A percentile compares a stretch with the other conserved stretches of the same genome.
Evolutionary conservation across 345 rosid species (phyloP).

Genomic region (Syzygium grande): DNA sequence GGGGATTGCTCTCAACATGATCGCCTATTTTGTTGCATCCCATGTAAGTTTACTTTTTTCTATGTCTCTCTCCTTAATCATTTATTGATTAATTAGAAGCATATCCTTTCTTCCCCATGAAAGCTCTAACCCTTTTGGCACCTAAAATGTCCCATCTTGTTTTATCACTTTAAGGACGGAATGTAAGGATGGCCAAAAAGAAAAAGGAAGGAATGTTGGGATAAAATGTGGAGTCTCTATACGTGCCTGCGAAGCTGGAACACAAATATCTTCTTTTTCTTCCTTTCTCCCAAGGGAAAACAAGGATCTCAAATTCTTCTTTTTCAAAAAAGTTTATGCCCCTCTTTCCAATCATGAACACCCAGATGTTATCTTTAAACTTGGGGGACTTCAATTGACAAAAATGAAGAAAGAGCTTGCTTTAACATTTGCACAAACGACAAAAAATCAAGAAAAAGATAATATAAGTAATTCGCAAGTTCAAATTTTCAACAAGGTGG

Average conservation of each 20-base stretch:
- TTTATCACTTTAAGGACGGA: not conserved
- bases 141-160: not conserved
- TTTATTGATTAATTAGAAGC: not conserved
- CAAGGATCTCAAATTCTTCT: not conserved
- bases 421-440: not conserved
- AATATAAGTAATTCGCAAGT: not conserved
- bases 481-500: not conserved
- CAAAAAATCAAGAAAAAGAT: not conserved
- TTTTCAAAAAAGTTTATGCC: not conserved
- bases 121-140: not conserved
- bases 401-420: not conserved
- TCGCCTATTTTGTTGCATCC: conserved; percentile 89
- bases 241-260: not conserved
- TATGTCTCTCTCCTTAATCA: not conserved
- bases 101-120: not conserved
- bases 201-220: not conserved
- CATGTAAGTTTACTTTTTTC: conserved; percentile 48
- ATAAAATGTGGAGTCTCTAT: not conserved
- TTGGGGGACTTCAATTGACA: not conserved
- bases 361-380: not conserved
- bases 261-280: not conserved
- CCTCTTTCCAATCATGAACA: not conserved
- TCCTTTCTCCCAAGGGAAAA: not conserved
- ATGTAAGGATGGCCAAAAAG: not conserved
- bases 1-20: conserved; percentile 92